A percentile compares a stretch with the other conserved stretches of the same genome.
Evolutionary conservation across 495 filamentous ascomycete species (phyloP).

Genomic region (Tetracladium setigerum): DNA sequence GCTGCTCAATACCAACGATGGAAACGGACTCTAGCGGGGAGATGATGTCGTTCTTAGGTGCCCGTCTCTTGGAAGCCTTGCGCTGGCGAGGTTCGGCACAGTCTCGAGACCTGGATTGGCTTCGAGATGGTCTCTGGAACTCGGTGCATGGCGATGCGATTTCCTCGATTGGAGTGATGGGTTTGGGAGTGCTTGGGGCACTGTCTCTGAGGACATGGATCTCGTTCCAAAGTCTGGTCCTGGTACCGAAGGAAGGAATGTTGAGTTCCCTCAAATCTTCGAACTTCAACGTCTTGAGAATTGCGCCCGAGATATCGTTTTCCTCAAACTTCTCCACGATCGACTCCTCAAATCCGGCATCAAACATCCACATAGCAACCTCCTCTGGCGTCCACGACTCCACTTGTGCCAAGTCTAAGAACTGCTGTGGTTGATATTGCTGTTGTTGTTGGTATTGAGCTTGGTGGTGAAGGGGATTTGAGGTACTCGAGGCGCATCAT

Average conservation of each 20-base stretch:
- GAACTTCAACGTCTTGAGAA: conserved; percentile 78
- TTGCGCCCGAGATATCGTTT: conserved; percentile 84
- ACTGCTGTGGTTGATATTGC: conserved; percentile 24
- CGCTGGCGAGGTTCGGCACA: conserved; percentile 29
- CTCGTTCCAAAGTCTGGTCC: conserved; percentile 76
- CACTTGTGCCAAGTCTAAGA: conserved; percentile 50
- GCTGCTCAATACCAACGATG: conserved; percentile 85
- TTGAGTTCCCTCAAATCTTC: conserved; percentile 92
- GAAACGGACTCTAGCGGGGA: conserved; percentile 76
- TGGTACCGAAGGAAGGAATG: conserved; percentile 87
- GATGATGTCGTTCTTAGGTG: conserved; percentile 55
- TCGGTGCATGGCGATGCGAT: conserved; percentile 22
- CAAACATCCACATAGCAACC: conserved; percentile 75
- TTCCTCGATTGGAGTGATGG: conserved; percentile 49
- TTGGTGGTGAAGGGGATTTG: conserved; percentile 21
- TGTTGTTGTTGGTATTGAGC: conserved; percentile 10
- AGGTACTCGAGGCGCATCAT: conserved; percentile 11
- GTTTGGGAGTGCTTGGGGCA: conserved; percentile 44
- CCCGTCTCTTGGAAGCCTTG: conserved; percentile 34
- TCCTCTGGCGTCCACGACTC: conserved; percentile 61
- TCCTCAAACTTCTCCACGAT: conserved; percentile 76
- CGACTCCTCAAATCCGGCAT: conserved; percentile 57
- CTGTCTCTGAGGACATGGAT: conserved; percentile 65
- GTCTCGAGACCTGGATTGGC: conserved; percentile 24
- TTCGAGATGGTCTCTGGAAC: conserved; percentile 23